A percentile compares a stretch with the other conserved stretches of the same genome.
phyloP scores from a whole-genome alignment of 208 protist genomes.

The Leishmania braziliensis region DNA sequence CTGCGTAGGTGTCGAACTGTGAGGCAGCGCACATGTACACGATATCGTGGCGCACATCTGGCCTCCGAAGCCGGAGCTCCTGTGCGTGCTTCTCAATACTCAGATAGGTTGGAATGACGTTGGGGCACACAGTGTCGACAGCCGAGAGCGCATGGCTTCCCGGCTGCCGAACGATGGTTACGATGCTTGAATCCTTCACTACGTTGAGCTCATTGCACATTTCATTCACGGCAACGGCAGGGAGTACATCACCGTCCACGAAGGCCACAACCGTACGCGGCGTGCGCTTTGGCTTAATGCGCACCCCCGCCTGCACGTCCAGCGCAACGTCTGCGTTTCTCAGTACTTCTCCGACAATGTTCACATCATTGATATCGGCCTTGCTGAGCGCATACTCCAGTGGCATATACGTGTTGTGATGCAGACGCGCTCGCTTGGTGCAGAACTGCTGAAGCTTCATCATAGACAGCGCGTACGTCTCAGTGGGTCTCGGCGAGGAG shows the following conservation, averaged over 20 bases:
- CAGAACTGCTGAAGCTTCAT: constrained; percentile 28
- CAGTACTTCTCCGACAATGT: constrained; percentile 42
- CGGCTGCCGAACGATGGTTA: constrained; percentile 56
- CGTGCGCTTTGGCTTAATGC: constrained; percentile 45
- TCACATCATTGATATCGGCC: constrained; percentile 27
- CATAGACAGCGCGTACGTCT: constrained; percentile 5
- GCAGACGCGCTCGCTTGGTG: constrained; percentile 8
- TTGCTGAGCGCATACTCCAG: constrained; percentile 45
- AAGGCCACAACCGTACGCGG: constrained; percentile 56
- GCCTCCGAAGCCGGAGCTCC: constrained; percentile 40
- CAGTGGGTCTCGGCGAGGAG: constrained; percentile 25
- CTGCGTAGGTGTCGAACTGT: constrained; percentile 58
- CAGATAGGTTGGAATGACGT: constrained; percentile 58
- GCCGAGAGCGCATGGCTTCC: constrained; percentile 37
- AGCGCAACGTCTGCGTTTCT: constrained; percentile 25
- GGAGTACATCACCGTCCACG: constrained; percentile 76
- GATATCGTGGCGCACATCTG: constrained; percentile 66
- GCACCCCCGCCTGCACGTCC: constrained; percentile 48
- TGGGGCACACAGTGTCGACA: constrained; percentile 51
- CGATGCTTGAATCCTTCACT: constrained; percentile 42
- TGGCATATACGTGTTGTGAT: constrained; percentile 32
- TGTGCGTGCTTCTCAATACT: constrained; percentile 63
- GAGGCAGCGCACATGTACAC: constrained; percentile 78
- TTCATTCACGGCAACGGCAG: constrained; percentile 45
- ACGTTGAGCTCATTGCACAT: constrained; percentile 69